Base-by-base conservation (phyloP, 2,329 filamentous ascomycete genomes). In the Xylariaceae sp. region DNA sequence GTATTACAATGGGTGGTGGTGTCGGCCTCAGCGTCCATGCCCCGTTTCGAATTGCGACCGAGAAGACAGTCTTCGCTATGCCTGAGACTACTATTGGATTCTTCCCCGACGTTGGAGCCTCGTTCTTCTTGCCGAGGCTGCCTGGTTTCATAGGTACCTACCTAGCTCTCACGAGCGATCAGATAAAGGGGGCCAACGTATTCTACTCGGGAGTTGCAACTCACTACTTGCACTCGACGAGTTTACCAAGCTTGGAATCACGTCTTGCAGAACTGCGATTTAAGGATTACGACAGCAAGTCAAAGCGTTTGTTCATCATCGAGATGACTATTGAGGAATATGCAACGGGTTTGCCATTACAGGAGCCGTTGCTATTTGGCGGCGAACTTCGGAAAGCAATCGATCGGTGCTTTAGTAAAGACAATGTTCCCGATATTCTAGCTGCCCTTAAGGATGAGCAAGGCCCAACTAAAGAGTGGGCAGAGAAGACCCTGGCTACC, bases 1-100 rank as follows among this genome's bases (percentile, higher is more conserved):
- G 95, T 57, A 90, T 96, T 73, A 99, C 96, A 50, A 99, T 99
- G 95, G 95, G 95, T 53, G 95, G 95, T 53, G 95, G 95, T 64
- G 95, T 98, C 50, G 95, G 95, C 6, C 83, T 99, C 54, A 96
- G 90, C 73, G 85, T 96, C 50, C 96, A 99, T 75, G 93, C 95
- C 2, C 96, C 95, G 2, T 93, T 99, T 82, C 84, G 95, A 58
- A 96, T 99, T 71, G 95, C 95, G 40, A 99, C 95, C 2, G 95
- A 99, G 77, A 89, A 89, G 71, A 99, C 95, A 5, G 77, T 96
- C 46, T 98, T 99, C 69, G 93, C 96, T 65, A 99, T 99, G 95
- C 95, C 95, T 26, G 95, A 99, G 78, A 99, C 95, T 3, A 96
- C 87, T 7, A 99, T 99, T 70, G 95, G 95, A 40, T 97, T 98